Base-by-base conservation (phyloP, 768 basidiomycete species). In the Podaxis sp. region DNA sequence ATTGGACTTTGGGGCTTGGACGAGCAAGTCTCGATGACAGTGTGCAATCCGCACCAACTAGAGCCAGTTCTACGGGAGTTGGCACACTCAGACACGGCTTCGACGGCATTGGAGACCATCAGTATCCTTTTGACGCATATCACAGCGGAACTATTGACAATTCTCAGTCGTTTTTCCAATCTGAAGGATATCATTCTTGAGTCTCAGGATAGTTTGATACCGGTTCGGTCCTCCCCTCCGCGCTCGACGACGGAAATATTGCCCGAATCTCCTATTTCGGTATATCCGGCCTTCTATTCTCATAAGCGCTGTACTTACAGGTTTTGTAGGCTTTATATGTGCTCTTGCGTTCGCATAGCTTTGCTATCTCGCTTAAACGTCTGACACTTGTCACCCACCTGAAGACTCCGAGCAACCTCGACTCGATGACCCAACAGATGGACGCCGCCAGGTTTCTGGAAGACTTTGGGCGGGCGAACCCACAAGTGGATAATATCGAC, bases 1-100 rank as follows among this genome's bases (percentile, higher is more conserved):
- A 51, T 70, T 5, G 42, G 56, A 2, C 64, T 75, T 22, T 76
- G 75, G 75, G 75, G 74, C 5, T 66, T 72, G 13, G 72, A 74
- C 57, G 71, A 72, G 4, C 61, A 66, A 12, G 65, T 68, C 15
- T 11, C 59, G n/a, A 52, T 39, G 2, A 67, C 65, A 1, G 57
- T 68, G 3, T 71, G 73, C 59, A 65, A 70, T 63, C 68, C 71
- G 1, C 65, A 66, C 24, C 59, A 62, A 12, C 59, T 75, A 38
- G 55, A 65, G 2, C 62, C 65, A 2, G 64, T 59, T 3, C 48
- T 74, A 24, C 52, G 55, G 11, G 64, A 59, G 30, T 64, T 74
- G 24, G 69, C 69, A 0, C 24, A 26, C 13, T 65, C 66, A 19
- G 69, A 64, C 12, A 36, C 46, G 40, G 70, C 68, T 26, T 63